Percentiles rank a stretch among this genome's conserved stretches.
Conservation (phyloP, 225 moss, liverwort and hornwort species). For the Pseudisothecium myosuroides region DNA sequence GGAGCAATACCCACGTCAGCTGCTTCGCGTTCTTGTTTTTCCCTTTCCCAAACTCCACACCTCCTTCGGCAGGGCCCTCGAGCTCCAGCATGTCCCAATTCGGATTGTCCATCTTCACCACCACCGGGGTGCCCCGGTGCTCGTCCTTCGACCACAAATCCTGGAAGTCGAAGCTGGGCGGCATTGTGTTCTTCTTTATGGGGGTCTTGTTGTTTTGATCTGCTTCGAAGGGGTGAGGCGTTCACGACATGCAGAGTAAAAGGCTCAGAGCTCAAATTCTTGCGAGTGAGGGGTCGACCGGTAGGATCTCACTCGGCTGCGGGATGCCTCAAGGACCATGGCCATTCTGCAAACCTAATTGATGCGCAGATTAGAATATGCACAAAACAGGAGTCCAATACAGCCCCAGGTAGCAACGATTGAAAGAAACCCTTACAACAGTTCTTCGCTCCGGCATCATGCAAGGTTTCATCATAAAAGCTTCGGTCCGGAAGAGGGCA, state of each 20-base stretch:
- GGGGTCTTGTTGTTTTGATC: not conserved
- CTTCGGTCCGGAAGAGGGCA: not conserved
- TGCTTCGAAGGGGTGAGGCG: not conserved
- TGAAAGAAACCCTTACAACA: not conserved
- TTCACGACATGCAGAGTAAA: not conserved
- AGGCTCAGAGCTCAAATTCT: not conserved
- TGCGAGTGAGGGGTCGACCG: not conserved
- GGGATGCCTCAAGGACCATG: not conserved
- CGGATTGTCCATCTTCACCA: slow-evolving; percentile 96
- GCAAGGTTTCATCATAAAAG: not conserved
- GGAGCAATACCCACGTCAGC: slow-evolving; percentile 82
- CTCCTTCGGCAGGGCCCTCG: slow-evolving; percentile 42
- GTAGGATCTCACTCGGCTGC: slow-evolving; percentile 10
- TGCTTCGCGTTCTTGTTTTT: slow-evolving; percentile 97
- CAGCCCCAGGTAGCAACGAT: not conserved
- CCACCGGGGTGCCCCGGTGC: slow-evolving; percentile 65
- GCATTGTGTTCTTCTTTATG: slow-evolving; percentile 26
- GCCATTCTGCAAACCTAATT: slow-evolving; percentile 35
- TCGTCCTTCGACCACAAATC: slow-evolving; percentile 95
- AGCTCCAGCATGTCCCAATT: slow-evolving; percentile 93
- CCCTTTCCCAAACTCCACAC: slow-evolving; percentile 58
- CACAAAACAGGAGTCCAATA: too few species aligned
- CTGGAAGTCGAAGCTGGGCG: slow-evolving; percentile 88
- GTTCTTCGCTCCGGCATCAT: not conserved
- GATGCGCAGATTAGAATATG: not conserved